Evolutionary conservation across 345 rosid genomes (phyloP), one percentile per base, ranked within the genome.

Genomic region (Camelina hispida): DNA sequence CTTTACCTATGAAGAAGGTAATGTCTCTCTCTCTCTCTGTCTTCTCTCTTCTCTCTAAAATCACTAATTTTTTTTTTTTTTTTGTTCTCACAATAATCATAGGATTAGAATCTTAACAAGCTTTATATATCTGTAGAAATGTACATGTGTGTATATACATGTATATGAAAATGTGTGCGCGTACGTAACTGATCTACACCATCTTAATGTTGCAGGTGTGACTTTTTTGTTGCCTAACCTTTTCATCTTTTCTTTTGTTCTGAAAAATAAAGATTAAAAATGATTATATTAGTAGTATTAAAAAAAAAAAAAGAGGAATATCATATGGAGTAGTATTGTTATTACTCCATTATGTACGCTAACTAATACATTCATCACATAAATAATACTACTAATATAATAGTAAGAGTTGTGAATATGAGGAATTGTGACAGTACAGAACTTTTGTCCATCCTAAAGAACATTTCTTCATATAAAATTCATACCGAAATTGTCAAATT

Each of bases 221-320:
- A 76, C 80, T 76, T 76, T 76, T 76, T 76, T 76, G 69, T 47
- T 76, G 75, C 75, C 75, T 76, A 54, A 76, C 71, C 75, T 76
- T 76, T 63, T 44, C 71, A 68, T 68, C 74, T 68, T 68, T 75
- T 28, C 4, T 28, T 28, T 28, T 4, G 5, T 28, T 28, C 4
- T 0, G 7, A 10, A 11, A 9, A 1, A 60, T 25, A 28, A 28
- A 15, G 47, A 15, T 12, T 42, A 42, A 4, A 42, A 40, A 38
- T 1, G 14, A 42, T 12, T 12, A 42, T 30, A 54, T 61, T n/a
- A 51, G 15, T 67, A 28, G 4, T 20, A 20, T n/a, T 23, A 23
- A 23, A 25, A 28, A 28, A 23, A 34, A 34, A 35, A 35, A 35
- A 37, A 43, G 44, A 51, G 28, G 10, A 32, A 28, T 57, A 32